phyloP scores from a whole-genome alignment of 495 filamentous ascomycete species.

The Penicillium samsonianum region DNA sequence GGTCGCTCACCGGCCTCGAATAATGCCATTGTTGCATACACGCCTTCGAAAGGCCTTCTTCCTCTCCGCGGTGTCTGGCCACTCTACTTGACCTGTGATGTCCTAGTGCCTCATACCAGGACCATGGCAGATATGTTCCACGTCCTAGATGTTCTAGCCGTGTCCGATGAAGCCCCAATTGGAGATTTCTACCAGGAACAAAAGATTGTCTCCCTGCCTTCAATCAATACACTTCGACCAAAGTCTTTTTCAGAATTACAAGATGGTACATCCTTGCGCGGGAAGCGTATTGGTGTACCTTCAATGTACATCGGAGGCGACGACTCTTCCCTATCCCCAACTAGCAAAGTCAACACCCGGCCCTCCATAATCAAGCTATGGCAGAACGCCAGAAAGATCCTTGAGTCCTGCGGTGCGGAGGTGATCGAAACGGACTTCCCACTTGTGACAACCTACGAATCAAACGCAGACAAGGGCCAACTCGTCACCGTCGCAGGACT shows the following conservation, averaged over 20 bases:
- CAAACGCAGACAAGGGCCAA: constrained; percentile 29
- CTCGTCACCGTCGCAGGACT: constrained; percentile 36
- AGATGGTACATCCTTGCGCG: constrained; percentile 24
- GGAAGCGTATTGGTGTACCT: constrained; percentile 35
- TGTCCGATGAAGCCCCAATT: constrained; percentile 23
- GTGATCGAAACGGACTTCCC: constrained; percentile 40
- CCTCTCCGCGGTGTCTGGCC: constrained; percentile 40
- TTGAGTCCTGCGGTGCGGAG: constrained; percentile 35
- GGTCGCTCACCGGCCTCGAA: constrained; percentile 42
- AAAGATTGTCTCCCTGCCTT: constrained; percentile 28
- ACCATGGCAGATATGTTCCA: constrained; percentile 35
- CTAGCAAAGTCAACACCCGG: constrained; percentile 30
- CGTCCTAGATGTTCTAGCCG: constrained; percentile 36
- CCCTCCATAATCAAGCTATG: constrained; percentile 36
- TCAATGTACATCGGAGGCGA: constrained; percentile 39
- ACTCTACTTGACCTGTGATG: constrained; percentile 41
- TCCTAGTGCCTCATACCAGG: constrained; percentile 39
- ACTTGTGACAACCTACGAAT: constrained; percentile 34
- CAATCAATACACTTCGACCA: constrained; percentile 29
- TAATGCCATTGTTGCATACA: constrained; percentile 41
- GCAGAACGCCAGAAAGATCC: constrained; percentile 24
- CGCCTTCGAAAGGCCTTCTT: constrained; percentile 38
- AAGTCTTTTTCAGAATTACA: constrained; percentile 22
- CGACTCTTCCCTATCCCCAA: constrained; percentile 19
- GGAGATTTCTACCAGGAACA: constrained; percentile 44